Conservation (phyloP, 208 protist genomes). For the Trypanosoma cruzi region DNA sequence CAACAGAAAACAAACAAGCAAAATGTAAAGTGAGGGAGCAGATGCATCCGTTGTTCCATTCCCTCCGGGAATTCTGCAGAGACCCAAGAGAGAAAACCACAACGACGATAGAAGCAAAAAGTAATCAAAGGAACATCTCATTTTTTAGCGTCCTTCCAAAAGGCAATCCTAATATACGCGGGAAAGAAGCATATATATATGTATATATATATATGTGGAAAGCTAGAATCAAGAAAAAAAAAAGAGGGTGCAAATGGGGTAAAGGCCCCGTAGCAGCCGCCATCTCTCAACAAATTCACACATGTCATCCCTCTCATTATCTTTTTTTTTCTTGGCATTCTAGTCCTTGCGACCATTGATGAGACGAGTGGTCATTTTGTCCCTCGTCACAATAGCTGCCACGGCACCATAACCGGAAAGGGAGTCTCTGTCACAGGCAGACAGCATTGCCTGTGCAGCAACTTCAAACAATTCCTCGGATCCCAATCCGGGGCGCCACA, state of each 20-base stretch:
- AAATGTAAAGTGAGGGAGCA: too few relatives aligned
- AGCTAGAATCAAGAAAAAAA: background rate
- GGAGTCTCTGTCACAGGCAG: constrained; percentile 97
- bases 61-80: too few relatives aligned
- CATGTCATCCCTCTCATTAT: too few relatives aligned
- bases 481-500: constrained; percentile 94
- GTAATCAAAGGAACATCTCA: background rate
- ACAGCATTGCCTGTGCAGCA: constrained; percentile 94
- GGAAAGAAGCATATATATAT: too few relatives aligned
- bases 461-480: constrained; percentile 98
- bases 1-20: constrained; percentile 14
- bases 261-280: background rate
- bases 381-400: constrained; percentile 90
- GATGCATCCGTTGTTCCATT: too few relatives aligned
- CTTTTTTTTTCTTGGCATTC: background rate
- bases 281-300: background rate
- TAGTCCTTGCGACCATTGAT: constrained; percentile 93
- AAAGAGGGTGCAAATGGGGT: background rate
- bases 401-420: constrained; percentile 97
- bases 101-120: background rate
- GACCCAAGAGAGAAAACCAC: too few relatives aligned
- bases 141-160: background rate
- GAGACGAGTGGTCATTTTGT: constrained; percentile 81
- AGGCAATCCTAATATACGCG: constrained; percentile 2
- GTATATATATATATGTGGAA: constrained; percentile 8